Evolutionary conservation across 2,329 filamentous ascomycete genomes (phyloP), one percentile per base, ranked within the genome.

Genomic region (Alternaria arbusti): DNA sequence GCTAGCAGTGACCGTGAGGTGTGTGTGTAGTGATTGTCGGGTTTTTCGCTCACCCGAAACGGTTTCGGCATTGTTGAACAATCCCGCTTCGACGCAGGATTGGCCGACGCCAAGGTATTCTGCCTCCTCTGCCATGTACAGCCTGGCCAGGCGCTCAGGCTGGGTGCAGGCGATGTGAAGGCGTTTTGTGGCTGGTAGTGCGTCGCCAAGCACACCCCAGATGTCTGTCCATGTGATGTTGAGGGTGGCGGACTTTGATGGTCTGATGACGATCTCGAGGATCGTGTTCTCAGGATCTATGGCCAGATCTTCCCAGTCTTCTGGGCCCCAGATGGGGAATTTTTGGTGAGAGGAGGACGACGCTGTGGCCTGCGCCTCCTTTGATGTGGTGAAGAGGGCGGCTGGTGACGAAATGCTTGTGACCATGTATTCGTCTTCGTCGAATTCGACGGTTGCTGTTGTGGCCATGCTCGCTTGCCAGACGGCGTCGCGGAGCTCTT

Each of bases 141-240:
- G 57, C 59, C 67, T 57, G 5, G 60, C 63, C 10, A 68, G 52
- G 5, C 66, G 57, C 47, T 58, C 47, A 3, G 66, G 61, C 51
- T 58, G 11, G n/a, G 49, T 59, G 54, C 63, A 67, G 3, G 56
- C 51, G 10, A 68, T 65, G 11, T 64, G 63, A 6, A 68, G 47
- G 50, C 50, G 57, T 26, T 47, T 60, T 23, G 52, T 56, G 5
- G 32, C 59, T 13, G 49, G 59, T 7, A 70, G 62, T 11, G 54
- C 64, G n/a, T 65, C 64, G 40, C 59, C 50, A 6, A 70, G 50
- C 5, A 65, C 49, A 25, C 54, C 52, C 44, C 54, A 61, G 17
- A 70, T 49, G 26, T 70, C 66, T 45, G 63, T 62, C 66, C 66
- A 70, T 3, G 62, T 67, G 59, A 61, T 66, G 43, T 60, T 61